These are phyloP conservation scores for Solanum lycopersicoides DNA, from an alignment of 257 asterid genomes.

Conservation along the genomic window DNA sequence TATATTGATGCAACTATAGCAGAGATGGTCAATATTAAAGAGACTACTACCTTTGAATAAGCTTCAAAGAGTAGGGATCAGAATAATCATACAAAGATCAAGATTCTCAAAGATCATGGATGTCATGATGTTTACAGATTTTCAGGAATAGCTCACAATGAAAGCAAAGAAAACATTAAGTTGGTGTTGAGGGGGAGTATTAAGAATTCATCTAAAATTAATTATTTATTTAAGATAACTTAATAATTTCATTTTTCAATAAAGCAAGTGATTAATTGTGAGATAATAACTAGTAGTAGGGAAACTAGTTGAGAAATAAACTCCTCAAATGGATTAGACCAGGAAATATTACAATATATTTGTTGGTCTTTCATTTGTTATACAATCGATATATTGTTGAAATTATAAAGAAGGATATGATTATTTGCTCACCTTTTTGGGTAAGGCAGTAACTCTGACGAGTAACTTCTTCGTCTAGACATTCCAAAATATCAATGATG, in stretches of 20 bases:
- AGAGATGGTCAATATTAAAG: too few relatives aligned
- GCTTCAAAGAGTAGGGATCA: too few relatives aligned
- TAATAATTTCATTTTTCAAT: neutral
- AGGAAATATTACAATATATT: neutral
- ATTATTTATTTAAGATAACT: too few relatives aligned
- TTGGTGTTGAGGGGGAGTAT: too few relatives aligned
- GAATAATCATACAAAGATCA: too few relatives aligned
- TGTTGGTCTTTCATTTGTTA: neutral
- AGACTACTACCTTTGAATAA: too few relatives aligned
- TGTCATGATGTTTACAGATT: too few relatives aligned
- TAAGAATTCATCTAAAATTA: too few relatives aligned
- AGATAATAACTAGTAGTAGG: neutral
- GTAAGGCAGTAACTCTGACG: conserved; percentile 4
- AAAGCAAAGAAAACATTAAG: too few relatives aligned
- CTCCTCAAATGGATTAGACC: neutral
- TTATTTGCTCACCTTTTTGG: conserved; percentile 16
- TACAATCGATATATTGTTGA: conserved; percentile 59
- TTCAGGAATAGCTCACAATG: too few relatives aligned
- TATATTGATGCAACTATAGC: too few relatives aligned
- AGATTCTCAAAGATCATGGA: too few relatives aligned
- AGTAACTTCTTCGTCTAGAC: conserved; percentile 31
- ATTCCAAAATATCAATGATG: conserved; percentile 50
- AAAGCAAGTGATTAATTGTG: neutral
- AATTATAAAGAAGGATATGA: conserved; percentile 36
- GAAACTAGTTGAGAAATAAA: neutral